These are phyloP conservation scores for Diplotaxis tenuifolia DNA, from an alignment of 345 rosid genomes.

Conservation along the genomic window DNA sequence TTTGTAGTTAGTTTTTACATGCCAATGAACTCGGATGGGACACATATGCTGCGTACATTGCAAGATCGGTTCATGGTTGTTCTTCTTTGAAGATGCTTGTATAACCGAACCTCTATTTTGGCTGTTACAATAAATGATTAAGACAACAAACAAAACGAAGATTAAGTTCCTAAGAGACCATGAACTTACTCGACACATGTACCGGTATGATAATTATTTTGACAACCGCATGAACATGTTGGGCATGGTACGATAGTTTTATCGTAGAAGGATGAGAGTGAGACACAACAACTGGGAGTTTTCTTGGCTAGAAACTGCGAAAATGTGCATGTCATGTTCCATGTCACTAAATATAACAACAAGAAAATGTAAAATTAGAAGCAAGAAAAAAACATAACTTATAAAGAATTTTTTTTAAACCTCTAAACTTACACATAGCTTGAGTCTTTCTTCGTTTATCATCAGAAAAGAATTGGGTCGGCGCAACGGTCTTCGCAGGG, in stretches of 20 bases:
- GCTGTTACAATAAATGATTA: constrained; percentile 20
- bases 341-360: constrained; percentile 63
- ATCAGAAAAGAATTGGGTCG: constrained; percentile 47
- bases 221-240: constrained; percentile 85
- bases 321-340: constrained; percentile 86
- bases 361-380: background rate
- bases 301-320: constrained; percentile 76
- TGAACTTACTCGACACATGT: constrained; percentile 72
- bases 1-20: constrained; percentile 72
- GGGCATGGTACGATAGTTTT: constrained; percentile 72
- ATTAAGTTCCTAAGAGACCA: background rate
- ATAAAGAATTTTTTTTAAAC: background rate
- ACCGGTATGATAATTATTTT: constrained; percentile 25
- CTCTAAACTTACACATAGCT: constrained; percentile 66
- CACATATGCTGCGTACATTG: constrained; percentile 90
- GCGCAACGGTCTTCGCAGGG: constrained; percentile 53
- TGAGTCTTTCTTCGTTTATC: constrained; percentile 78
- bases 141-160: background rate
- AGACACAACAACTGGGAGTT: constrained; percentile 84
- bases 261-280: constrained; percentile 84
- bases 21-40: constrained; percentile 92
- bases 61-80: constrained; percentile 49
- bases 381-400: background rate
- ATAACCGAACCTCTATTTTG: constrained; percentile 64
- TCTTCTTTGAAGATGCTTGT: constrained; percentile 38